Evolutionary conservation across 2,329 filamentous ascomycete genomes (phyloP).

Genomic region (Raffaelea arxii): DNA sequence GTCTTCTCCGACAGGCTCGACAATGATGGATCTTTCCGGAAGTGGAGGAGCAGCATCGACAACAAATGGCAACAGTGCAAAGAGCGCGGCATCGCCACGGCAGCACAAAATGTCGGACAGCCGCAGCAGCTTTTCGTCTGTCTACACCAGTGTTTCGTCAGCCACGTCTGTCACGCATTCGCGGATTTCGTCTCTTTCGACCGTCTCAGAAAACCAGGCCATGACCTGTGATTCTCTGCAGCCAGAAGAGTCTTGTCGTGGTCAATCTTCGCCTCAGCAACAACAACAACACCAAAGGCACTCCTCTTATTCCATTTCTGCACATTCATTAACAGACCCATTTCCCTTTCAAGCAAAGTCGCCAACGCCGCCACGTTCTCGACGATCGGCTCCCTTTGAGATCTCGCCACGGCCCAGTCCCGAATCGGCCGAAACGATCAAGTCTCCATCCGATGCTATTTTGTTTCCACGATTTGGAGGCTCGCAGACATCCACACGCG

Average conservation of each 20-base stretch:
- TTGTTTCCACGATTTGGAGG: conserved; percentile 4
- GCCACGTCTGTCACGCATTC: conserved; percentile 36
- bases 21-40: too few species aligned
- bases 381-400: conserved; percentile 6
- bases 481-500: background rate
- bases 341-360: conserved; percentile 13
- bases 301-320: too few species aligned
- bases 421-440: conserved; percentile 1
- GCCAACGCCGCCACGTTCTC: conserved; percentile 12
- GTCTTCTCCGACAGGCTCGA: background rate
- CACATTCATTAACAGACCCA: too few species aligned
- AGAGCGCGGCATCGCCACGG: background rate
- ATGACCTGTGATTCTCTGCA: conserved; percentile 9
- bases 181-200: conserved; percentile 44
- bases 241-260: too few species aligned
- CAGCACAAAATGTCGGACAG: conserved; percentile 41
- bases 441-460: conserved; percentile 13
- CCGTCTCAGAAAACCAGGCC: conserved; percentile 31
- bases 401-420: conserved; percentile 6
- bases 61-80: background rate
- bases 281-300: conserved; percentile 5
- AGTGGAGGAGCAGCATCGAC: background rate
- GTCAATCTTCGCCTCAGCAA: too few species aligned
- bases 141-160: conserved; percentile 33
- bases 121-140: conserved; percentile 42